Evolutionary conservation across 2,329 filamentous ascomycete genomes (phyloP).

Genomic region (Fusarium tanahbumbuense): DNA sequence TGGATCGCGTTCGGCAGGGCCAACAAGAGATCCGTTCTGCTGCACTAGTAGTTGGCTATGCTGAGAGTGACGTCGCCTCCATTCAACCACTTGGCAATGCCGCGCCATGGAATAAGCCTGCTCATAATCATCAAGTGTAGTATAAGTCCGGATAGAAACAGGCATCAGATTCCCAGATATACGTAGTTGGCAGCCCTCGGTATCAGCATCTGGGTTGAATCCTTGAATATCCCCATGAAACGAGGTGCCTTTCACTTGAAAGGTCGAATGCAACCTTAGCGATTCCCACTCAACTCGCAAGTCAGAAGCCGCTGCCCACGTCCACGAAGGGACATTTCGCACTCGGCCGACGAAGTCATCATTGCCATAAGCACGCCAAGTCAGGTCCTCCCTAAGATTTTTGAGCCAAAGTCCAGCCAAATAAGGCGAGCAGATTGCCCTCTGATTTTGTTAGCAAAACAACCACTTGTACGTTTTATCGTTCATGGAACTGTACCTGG

Average conservation of each 20-base stretch:
- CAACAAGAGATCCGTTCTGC: background rate
- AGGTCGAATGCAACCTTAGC: background rate
- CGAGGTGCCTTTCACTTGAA: background rate
- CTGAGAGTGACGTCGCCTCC: background rate
- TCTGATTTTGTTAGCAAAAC: background rate
- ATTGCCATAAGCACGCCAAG: background rate
- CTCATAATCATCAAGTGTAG: background rate
- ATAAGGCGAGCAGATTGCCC: background rate
- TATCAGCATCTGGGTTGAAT: background rate
- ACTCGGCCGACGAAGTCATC: background rate
- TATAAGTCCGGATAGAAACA: background rate
- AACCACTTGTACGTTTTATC: too few relatives aligned
- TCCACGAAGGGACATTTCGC: background rate
- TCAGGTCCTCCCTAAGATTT: background rate
- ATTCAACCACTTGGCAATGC: background rate
- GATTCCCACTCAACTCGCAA: background rate
- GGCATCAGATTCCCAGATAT: background rate
- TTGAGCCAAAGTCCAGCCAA: background rate
- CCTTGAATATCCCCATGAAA: background rate
- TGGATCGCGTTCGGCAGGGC: background rate
- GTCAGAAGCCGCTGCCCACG: background rate
- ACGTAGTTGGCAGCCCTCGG: background rate
- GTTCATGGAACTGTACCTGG: background rate
- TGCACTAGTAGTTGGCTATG: background rate
- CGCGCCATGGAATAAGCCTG: background rate